Evolutionary conservation across 2,329 filamentous ascomycete species (phyloP), one percentile per base, ranked within the genome.

Genomic region (Aspergillus carbonarius): DNA sequence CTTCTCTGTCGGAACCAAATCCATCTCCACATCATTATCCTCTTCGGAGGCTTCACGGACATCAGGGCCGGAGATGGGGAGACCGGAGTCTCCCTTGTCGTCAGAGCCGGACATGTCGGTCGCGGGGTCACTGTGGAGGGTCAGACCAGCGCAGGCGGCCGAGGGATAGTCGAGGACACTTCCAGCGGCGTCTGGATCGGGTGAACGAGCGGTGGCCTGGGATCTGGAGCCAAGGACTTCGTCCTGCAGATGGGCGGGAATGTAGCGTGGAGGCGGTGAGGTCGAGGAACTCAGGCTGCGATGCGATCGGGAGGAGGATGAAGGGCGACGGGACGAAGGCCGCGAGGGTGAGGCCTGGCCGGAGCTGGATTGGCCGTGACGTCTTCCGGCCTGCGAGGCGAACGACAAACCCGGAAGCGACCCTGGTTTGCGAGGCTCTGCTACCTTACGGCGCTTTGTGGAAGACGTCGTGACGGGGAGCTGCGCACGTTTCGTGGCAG

Each of bases 241-340:
- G 71, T 80, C 78, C 69, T 83, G 82, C 57, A 85, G 74, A 71
- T 85, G 83, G 55, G 82, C 79, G 60, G 83, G 83, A 56, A 85
- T 76, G 70, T 81, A 83, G 59, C 81, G 78, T 44, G 78, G 70
- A 51, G 72, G 69, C 56, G 67, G 66, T 32, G 74, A 72, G 39
- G 63, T 59, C 48, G 73, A 72, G 42, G 69, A 67, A 58, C 64
- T 67, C 54, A 63, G 64, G 57, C 64, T 68, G 59, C 66, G 68
- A 54, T 61, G 62, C 20, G 64, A 64, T 57, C 60, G 64, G 27
- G 68, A 68, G 27, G 63, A 49, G 30, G 68, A 67, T 15, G 64
- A 66, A 30, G 60, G 60, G 40, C 60, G 65, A 60, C 67, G 60
- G 47, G 54, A 56, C 54, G 49, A 40, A 17, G 23, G 23, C 23